These are phyloP conservation scores for Cyclaneusma minus DNA, from an alignment of 2,329 filamentous ascomycete genomes.

Conservation along the genomic window DNA sequence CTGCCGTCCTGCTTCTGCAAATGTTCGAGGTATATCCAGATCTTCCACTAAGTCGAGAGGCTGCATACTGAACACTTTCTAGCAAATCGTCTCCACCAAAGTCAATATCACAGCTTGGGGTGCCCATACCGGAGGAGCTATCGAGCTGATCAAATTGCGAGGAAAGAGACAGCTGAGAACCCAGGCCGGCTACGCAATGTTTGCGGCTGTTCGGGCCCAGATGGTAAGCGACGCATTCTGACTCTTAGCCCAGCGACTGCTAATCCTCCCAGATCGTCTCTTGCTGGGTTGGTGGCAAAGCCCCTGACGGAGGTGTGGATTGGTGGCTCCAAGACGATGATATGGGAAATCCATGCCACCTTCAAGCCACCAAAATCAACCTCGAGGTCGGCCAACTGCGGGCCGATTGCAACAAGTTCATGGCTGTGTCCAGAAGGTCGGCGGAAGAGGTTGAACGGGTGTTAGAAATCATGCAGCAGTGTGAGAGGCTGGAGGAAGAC, in stretches of 20 bases:
- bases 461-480: slow-evolving; percentile 32
- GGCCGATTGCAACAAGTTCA: slow-evolving; percentile 32
- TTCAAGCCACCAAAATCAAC: slow-evolving; percentile 24
- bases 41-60: not conserved
- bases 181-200: slow-evolving; percentile 36
- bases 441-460: slow-evolving; percentile 34
- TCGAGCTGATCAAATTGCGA: slow-evolving; percentile 41
- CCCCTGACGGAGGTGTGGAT: slow-evolving; percentile 35
- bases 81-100: slow-evolving; percentile 34
- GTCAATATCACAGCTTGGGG: slow-evolving; percentile 43
- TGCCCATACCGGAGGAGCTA: slow-evolving; percentile 48
- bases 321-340: slow-evolving; percentile 43
- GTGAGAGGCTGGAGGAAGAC: slow-evolving; percentile 35
- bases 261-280: slow-evolving; percentile 34
- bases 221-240: no score
- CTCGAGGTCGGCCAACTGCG: slow-evolving; percentile 40
- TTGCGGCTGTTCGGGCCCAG: slow-evolving; percentile 42
- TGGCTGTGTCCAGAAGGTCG: slow-evolving; percentile 29
- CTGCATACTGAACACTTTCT: slow-evolving; percentile 4
- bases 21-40: slow-evolving; percentile 35
- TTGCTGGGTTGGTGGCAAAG: slow-evolving; percentile 34
- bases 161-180: slow-evolving; percentile 38
- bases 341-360: slow-evolving; percentile 30
- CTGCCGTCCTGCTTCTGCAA: slow-evolving; percentile 41
- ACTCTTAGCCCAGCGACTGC: not conserved